Base-by-base conservation (phyloP, 495 filamentous ascomycete species). In the Neurospora cerealis region DNA sequence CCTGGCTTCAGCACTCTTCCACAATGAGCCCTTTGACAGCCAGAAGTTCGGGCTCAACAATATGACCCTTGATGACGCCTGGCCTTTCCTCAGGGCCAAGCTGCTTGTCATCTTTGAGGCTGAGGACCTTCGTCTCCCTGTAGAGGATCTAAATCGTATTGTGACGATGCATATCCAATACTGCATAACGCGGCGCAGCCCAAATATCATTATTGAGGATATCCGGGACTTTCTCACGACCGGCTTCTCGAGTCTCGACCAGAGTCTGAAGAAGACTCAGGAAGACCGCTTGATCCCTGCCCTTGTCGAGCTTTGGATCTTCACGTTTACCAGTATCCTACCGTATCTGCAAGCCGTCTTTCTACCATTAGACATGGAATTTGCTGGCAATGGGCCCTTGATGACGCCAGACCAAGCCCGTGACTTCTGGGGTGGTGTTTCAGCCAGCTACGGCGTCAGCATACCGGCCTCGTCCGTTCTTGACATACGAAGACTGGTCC, bases 341-440 rank as follows among this genome's bases (percentile, higher is more conserved):
- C 96, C 96, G 0, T 99, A 97, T 79, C 91, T 98, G 73, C 96
- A 99, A 84, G 95, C 95, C 1, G 95, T 97, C 5, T 97, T 99
- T 80, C 86, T 99, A 3, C 96, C 96, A 0, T 84, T 99, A 15
- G 96, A 99, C 77, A 89, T 95, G 17, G 96, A 99, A 78, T 97
- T 99, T 81, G 91, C 93, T 72, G 95, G 96, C 39, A 86, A 86
- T 48, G 96, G 96, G 6, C 84, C 89, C 0, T 80, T 97, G 73
- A 91, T 99, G 89, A 88, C 87, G 4, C 74, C 87, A 0, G 88
- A 90, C 2, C 93, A 97, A 79, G 91, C 93, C 9, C 87, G 88
- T 2, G 95, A 98, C 37, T 98, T 98, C 82, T 98, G 96, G 93
- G 91, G 91, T 34, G 88, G 87, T 7, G 83, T 91, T 19, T 81